Evolutionary conservation across 768 basidiomycete genomes (phyloP), one percentile per base, ranked within the genome.

Genomic region (Collybiopsis confluens): DNA sequence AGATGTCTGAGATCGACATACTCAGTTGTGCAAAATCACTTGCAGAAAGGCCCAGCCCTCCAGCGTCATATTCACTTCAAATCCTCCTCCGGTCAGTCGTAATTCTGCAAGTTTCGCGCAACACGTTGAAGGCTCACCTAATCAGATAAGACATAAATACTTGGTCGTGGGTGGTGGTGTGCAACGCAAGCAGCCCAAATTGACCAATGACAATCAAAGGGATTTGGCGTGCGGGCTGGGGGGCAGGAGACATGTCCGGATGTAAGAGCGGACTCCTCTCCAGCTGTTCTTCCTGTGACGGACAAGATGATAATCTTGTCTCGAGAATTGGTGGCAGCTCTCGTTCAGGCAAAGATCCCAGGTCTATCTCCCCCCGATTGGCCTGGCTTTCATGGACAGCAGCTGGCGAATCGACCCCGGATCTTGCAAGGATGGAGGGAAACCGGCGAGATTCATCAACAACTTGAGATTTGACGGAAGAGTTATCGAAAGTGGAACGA

Each of bases 1-100:
- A 10, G 9, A 2, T 38, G 33, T 21, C n/a, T 7, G 16, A 26
- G 20, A 3, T 2, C 2, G 30, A 70, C 81, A 43, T 56, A 92
- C 88, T 94, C 16, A 98, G 79, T 65, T 92, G 85, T 2, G 95
- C 92, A 69, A 95, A 99, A 69, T 97, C 83, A 1, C 88, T 88
- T 0, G 97, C 91, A 62, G 86, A 88, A 47, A 99, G 75, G 54
- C 92, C 92, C 57, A 99, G 70, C 1, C 97, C 97, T 13, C 95
- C 95, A 7, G 83, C 77, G 20, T 81, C 74, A 63, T 91, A 91
- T 59, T 88, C 83, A 16, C 92, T 95, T 64, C 27, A 42, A 48
- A 18, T 55, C 33, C 48, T 52, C 42, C 61, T 55, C 28, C 61
- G 35, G 54, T 13, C 45, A 7, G 59, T 49, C 24, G 18, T 28